Evolutionary conservation across 129 eudicot genomes (phyloP), one percentile per base, ranked within the genome.

Genomic region (Flaveria brownii): DNA sequence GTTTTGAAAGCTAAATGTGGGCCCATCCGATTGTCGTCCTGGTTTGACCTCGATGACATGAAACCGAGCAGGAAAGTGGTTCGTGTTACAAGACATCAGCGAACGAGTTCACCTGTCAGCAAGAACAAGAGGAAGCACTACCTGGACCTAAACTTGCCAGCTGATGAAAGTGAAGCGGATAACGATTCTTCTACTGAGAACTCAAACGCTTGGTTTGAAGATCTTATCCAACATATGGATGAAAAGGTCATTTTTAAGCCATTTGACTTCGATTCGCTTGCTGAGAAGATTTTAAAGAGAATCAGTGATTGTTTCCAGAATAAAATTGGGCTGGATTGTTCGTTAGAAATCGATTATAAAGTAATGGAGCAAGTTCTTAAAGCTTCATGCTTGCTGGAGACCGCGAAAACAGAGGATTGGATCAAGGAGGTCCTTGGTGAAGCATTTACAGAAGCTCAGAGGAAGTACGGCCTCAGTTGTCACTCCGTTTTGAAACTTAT

Each of bases 111-210:
- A 17, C 77, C 80, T 14, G 18, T 62, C 25, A 80, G 68, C 71
- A 30, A 84, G 79, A 94, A 84, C 82, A 94, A 94, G 61, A 84
- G 97, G 76, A 94, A 91, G 88, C 77, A 81, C 7, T 77, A 43
- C 71, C 83, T 94, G 43, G 99, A 94, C 74, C 70, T 94, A 77
- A 94, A 94, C 68, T 82, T 89, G 43, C 93, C 96, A 0, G 89
- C 92, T 17, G 96, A 86, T 71, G 97, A 85, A 23, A 64, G 76
- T 66, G 72, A 84, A 15, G 4, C 57, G 25, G 86, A 45, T 7
- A 28, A 65, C 20, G 86, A 76, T 3, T 68, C 83, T 36, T 68
- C 83, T 28, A 20, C 45, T 14, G 90, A 77, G 18, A 85, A 71
- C 60, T 52, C 80, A 1, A 77, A 30, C 50, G 77, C 92, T 23